Conservation (phyloP, 371 early-diverging fungal genomes). For the Mortierella sp. region DNA sequence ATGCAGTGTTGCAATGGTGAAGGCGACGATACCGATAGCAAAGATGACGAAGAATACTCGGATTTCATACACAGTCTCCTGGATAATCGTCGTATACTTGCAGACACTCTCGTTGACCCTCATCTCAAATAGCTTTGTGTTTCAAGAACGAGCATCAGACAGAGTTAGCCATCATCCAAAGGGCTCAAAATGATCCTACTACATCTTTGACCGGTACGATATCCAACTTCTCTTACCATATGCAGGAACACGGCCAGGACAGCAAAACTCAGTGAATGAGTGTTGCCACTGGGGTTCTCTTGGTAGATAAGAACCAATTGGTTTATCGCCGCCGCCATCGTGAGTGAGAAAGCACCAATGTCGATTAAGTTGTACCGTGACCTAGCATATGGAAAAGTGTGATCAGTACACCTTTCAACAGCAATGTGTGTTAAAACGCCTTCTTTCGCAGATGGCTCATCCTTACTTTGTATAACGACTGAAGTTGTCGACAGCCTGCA, state of each 20-base stretch:
- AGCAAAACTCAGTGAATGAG: constrained; percentile 5
- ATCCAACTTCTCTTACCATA: constrained; percentile 13
- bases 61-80: constrained; percentile 5
- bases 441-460: not conserved
- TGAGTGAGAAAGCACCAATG: not conserved
- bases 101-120: constrained; percentile 18
- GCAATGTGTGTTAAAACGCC: not conserved
- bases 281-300: not conserved
- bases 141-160: no score
- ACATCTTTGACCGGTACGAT: not conserved
- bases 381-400: constrained; percentile 1
- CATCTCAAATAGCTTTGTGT: constrained; percentile 18
- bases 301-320: not conserved
- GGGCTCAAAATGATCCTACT: not conserved
- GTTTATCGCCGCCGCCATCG: constrained; percentile 1
- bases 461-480: not conserved
- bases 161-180: not conserved
- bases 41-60: constrained; percentile 32
- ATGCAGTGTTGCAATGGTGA: constrained; percentile 13
- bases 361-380: constrained; percentile 14
- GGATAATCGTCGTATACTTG: constrained; percentile 18
- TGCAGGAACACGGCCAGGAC: constrained; percentile 16
- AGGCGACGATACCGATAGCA: constrained; percentile 12
- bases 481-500: constrained; percentile 1
- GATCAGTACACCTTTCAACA: not conserved